Evolutionary conservation across 495 filamentous ascomycete species (phyloP).

Genomic region (Darksidea phi): DNA sequence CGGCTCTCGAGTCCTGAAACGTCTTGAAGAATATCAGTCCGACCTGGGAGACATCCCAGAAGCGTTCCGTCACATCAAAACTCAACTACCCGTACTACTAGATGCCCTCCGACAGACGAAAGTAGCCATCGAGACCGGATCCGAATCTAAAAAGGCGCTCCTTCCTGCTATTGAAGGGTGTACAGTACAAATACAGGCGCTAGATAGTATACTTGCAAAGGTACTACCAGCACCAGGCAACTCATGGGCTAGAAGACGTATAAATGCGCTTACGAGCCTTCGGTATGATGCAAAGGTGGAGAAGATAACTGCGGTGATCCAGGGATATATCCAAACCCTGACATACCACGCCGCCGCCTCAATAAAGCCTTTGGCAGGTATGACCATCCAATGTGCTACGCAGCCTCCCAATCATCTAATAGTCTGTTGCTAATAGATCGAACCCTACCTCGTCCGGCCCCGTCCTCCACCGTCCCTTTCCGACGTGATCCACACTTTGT

Average conservation of each 20-base stretch:
- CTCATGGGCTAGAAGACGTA: conserved; percentile 4
- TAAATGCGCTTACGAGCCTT: conserved; percentile 15
- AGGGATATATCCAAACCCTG: conserved; percentile 13
- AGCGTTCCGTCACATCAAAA: conserved; percentile 16
- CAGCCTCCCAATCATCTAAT: neutral
- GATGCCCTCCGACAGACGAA: conserved; percentile 16
- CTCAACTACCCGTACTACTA: conserved; percentile 10
- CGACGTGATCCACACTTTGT: conserved; percentile 47
- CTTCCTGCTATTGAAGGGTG: conserved; percentile 15
- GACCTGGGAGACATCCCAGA: conserved; percentile 9
- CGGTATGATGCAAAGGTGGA: conserved; percentile 16
- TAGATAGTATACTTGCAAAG: conserved; percentile 11
- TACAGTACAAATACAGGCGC: conserved; percentile 7
- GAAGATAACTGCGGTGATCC: conserved; percentile 12
- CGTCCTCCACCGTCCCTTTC: conserved; percentile 42
- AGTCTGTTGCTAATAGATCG: neutral
- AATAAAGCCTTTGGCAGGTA: conserved; percentile 3
- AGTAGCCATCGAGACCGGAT: conserved; percentile 2
- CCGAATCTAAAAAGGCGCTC: conserved; percentile 16
- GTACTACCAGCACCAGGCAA: conserved; percentile 3
- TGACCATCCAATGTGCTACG: neutral
- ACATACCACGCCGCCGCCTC: conserved; percentile 17
- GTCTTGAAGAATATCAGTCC: conserved; percentile 15
- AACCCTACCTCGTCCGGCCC: conserved; percentile 16
- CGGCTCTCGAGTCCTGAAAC: conserved; percentile 8